Base-by-base conservation (phyloP, 768 basidiomycete species). In the Boletus rufocinnamomeus region DNA sequence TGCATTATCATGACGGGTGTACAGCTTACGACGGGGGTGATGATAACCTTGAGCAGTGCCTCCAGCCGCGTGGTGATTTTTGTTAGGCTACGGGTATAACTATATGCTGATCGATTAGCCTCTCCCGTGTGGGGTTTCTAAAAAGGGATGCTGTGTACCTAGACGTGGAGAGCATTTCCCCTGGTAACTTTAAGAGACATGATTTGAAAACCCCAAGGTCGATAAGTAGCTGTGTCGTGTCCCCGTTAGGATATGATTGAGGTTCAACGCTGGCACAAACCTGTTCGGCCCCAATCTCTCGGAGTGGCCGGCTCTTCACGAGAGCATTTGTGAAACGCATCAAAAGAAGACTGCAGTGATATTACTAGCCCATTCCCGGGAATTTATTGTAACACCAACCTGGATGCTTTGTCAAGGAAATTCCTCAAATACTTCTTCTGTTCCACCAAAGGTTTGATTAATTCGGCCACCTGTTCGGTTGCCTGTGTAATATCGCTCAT, bases 231-330 rank as follows among this genome's bases (percentile, higher is more conserved):
- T 92, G 67, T 6, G 43, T 47, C 23, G 43, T 19, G 50, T 45
- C 65, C 72, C 38, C 38, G 25, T 61, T 34, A 50, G 44, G 38
- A 5, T 49, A 32, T 54, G 6, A 35, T 43, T 46, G 23, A 21
- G 25, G 35, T 21, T 13, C 7, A 19, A 44, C 28, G 34, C 48
- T 7, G 43, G 21, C 16, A 40, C 75, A 45, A 52, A 90, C 91
- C 83, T 98, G 96, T 74, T 99, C 96, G 5, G 96, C 96, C 7
- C 96, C 95, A 35, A 91, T 90, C 72, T 96, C 94, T 69, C 87
- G 85, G 63, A 99, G 75, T 6, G 97, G 97, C 43, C 95, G 80
- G 70, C 94, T 95, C 72, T 87, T 87, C 21, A 98, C 94, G 35
- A 98, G 79, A 0, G 90, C 83, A 64, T 91, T 89, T 0, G 93